phyloP scores from a whole-genome alignment of 1,284 basidiomycete species.

The Hemileia vastatrix region DNA sequence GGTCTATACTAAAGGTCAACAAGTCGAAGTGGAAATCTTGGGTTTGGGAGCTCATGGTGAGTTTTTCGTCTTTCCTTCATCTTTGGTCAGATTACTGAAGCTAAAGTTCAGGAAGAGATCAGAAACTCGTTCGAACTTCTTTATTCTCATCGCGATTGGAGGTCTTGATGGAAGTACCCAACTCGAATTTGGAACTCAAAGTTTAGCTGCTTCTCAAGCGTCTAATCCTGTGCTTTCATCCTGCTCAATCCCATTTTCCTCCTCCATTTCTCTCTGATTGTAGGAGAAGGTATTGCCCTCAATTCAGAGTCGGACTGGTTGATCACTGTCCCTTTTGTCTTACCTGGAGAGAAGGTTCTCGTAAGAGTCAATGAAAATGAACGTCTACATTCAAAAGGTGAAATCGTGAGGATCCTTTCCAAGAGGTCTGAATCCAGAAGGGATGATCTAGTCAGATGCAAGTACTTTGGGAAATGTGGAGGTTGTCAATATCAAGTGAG shows the following conservation, averaged over 20 bases:
- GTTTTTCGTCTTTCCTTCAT: background rate
- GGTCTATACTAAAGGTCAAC: conserved; percentile 30
- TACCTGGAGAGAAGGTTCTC: conserved; percentile 67
- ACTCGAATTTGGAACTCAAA: too few relatives aligned
- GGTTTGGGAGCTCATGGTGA: conserved; percentile 38
- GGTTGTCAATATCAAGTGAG: conserved; percentile 56
- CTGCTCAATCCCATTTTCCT: too few relatives aligned
- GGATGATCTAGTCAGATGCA: conserved; percentile 55
- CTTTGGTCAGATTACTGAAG: background rate
- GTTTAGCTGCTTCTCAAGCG: too few relatives aligned
- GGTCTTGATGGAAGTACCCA: too few relatives aligned
- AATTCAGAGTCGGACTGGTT: conserved; percentile 70
- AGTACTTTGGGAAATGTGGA: conserved; percentile 70
- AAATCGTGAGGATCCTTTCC: conserved; percentile 59
- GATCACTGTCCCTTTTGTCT: conserved; percentile 66
- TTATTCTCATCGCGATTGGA: too few relatives aligned
- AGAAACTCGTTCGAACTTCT: too few relatives aligned
- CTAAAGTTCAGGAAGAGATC: background rate
- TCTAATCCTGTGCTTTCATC: too few relatives aligned
- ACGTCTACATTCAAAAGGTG: conserved; percentile 62
- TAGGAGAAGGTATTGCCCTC: too few relatives aligned
- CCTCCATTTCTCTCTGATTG: too few relatives aligned
- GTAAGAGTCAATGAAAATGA: conserved; percentile 60
- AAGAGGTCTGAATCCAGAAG: conserved; percentile 50
- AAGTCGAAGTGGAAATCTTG: conserved; percentile 31